These are phyloP conservation scores for Naganishia albida DNA, from an alignment of 1,284 basidiomycete species.

Conservation along the genomic window DNA sequence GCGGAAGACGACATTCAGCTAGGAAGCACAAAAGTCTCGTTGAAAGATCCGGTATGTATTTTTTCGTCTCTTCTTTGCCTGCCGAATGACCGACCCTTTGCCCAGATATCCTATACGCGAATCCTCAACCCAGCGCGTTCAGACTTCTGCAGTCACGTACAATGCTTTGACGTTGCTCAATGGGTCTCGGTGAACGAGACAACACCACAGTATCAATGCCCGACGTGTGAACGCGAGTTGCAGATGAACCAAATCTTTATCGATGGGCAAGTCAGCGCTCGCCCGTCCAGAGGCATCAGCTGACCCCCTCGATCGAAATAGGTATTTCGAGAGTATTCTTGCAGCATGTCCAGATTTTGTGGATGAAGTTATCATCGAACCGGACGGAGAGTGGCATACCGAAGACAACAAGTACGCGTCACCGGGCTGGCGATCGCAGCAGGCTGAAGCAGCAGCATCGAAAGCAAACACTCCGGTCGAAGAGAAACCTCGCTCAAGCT, in stretches of 20 bases:
- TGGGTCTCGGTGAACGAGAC: constrained; percentile 96
- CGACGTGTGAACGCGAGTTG: constrained; percentile 83
- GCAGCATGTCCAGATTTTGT: constrained; percentile 73
- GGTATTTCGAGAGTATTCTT: constrained; percentile 81
- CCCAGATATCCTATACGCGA: constrained; percentile 82
- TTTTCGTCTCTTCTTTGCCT: neutral
- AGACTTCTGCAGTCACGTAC: constrained; percentile 78
- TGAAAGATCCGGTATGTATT: constrained; percentile 84
- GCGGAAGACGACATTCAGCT: constrained; percentile 82
- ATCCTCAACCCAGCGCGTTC: constrained; percentile 85
- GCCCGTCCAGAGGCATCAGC: too few species aligned
- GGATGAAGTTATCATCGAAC: constrained; percentile 90
- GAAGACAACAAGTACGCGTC: constrained; percentile 81
- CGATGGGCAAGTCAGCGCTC: constrained; percentile 69
- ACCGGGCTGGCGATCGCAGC: constrained; percentile 64
- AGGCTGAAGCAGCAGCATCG: constrained; percentile 48
- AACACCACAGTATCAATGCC: constrained; percentile 94
- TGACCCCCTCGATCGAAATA: constrained; percentile 45
- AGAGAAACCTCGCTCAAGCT: constrained; percentile 4
- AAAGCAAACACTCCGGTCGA: constrained; percentile 25
- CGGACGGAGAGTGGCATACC: constrained; percentile 94
- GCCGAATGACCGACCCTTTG: constrained; percentile 20
- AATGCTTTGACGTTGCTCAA: constrained; percentile 93
- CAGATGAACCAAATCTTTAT: constrained; percentile 80
- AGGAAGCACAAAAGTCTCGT: constrained; percentile 79